Percentiles rank a stretch among this genome's conserved stretches.
phyloP scores from a whole-genome alignment of 2,329 filamentous ascomycete species.

The Biscogniauxia mediterranea region DNA sequence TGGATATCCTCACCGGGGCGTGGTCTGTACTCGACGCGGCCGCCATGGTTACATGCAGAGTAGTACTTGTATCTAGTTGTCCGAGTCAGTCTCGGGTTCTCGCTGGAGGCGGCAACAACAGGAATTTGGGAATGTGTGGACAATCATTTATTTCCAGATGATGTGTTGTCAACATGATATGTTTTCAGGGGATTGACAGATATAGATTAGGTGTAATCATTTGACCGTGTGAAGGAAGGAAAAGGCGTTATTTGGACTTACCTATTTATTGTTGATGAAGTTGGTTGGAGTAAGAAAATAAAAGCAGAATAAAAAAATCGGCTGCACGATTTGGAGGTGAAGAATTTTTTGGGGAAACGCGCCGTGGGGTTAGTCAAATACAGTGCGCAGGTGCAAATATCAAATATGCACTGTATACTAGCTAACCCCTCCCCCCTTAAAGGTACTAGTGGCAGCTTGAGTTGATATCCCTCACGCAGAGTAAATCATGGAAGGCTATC shows the following conservation, averaged over 20 bases:
- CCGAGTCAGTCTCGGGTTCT: constrained; percentile 18
- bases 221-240: constrained; percentile 9
- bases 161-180: constrained; percentile 49
- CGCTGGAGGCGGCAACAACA: constrained; percentile 12
- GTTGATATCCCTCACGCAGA: too few species aligned
- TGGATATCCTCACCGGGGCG: constrained; percentile 69
- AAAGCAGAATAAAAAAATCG: background rate
- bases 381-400: constrained; percentile 2
- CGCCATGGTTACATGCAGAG: constrained; percentile 16
- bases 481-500: constrained; percentile 23
- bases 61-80: constrained; percentile 8
- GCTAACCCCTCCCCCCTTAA: background rate
- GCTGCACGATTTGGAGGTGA: background rate
- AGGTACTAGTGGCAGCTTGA: background rate
- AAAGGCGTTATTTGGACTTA: constrained; percentile 20
- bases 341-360: background rate
- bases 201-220: constrained; percentile 67
- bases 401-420: constrained; percentile 8
- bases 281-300: background rate
- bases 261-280: constrained; percentile 19
- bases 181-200: constrained; percentile 84
- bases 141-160: constrained; percentile 41
- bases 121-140: constrained; percentile 29
- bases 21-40: constrained; percentile 7
- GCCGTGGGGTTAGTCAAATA: constrained; percentile 4